phyloP scores from a whole-genome alignment of 495 filamentous ascomycete genomes.

The Aspergillus conjunctus region DNA sequence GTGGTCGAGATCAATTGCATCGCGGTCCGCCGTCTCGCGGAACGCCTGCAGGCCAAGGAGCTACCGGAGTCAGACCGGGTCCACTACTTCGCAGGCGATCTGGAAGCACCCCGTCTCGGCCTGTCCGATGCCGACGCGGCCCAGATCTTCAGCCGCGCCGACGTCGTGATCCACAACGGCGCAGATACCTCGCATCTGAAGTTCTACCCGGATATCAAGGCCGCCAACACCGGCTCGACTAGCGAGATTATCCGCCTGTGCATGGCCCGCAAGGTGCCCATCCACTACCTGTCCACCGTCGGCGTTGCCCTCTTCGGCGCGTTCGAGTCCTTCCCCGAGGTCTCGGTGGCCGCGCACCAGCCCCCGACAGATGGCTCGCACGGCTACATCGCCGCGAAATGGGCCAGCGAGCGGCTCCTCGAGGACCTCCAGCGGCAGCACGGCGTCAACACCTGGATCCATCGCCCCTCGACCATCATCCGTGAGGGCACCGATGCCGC shows the following conservation, averaged over 20 bases:
- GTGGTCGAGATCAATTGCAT: neutral
- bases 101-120: neutral
- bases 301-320: neutral
- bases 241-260: neutral
- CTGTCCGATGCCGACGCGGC: neutral
- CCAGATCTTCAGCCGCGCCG: constrained; percentile 6
- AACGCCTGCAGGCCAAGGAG: no score
- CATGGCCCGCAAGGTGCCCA: neutral
- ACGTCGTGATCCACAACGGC: constrained; percentile 47
- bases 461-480: constrained; percentile 9
- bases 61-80: neutral
- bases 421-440: neutral
- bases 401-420: constrained; percentile 13
- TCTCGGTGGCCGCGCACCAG: neutral
- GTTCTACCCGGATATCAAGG: constrained; percentile 32
- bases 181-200: constrained; percentile 43
- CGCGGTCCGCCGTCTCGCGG: neutral
- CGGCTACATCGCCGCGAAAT: constrained; percentile 8
- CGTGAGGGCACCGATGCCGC: no score
- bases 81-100: constrained; percentile 5
- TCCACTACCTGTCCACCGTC: constrained; percentile 8
- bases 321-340: neutral
- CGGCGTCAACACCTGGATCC: neutral
- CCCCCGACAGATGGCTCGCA: neutral
- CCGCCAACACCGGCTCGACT: constrained; percentile 39